These are phyloP conservation scores for Floccularia luteovirens DNA, from an alignment of 768 basidiomycete species.

Conservation along the genomic window DNA sequence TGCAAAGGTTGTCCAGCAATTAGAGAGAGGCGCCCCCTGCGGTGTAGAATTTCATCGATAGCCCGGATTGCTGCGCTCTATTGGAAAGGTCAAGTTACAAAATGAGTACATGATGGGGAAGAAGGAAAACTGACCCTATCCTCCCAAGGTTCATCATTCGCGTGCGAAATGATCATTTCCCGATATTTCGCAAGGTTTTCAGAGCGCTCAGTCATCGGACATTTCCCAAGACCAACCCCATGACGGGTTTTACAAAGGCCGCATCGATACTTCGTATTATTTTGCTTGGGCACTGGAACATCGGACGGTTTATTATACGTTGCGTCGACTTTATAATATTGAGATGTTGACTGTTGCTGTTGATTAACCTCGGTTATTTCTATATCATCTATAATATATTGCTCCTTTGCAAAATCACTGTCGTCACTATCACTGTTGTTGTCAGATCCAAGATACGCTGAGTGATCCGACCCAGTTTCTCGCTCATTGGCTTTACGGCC, in stretches of 20 bases:
- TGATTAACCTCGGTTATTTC: no score
- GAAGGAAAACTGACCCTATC: conserved; percentile 38
- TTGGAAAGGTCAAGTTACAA: conserved; percentile 7
- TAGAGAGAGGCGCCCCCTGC: conserved; percentile 47
- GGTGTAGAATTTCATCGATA: conserved; percentile 58
- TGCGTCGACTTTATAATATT: no score
- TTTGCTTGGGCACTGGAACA: no score
- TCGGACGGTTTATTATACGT: no score
- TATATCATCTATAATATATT: no score
- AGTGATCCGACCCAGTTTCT: conserved; percentile 19
- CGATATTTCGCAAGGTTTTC: conserved; percentile 66
- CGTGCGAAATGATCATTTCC: conserved; percentile 52
- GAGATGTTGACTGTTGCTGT: no score
- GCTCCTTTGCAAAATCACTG: conserved; percentile 11
- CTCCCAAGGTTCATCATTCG: conserved; percentile 61
- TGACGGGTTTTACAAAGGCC: conserved; percentile 57
- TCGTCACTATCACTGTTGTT: conserved; percentile 16
- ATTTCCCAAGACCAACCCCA: conserved; percentile 34
- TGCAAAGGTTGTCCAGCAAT: conserved; percentile 60
- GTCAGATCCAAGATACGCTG: conserved; percentile 25
- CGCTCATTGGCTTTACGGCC: conserved; percentile 11
- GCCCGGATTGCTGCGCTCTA: conserved; percentile 60
- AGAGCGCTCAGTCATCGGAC: conserved; percentile 59
- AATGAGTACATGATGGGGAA: conserved; percentile 1
- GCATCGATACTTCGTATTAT: conserved; percentile 28